Conservation (phyloP, 495 filamentous ascomycete species). For the Penicillium lividum region DNA sequence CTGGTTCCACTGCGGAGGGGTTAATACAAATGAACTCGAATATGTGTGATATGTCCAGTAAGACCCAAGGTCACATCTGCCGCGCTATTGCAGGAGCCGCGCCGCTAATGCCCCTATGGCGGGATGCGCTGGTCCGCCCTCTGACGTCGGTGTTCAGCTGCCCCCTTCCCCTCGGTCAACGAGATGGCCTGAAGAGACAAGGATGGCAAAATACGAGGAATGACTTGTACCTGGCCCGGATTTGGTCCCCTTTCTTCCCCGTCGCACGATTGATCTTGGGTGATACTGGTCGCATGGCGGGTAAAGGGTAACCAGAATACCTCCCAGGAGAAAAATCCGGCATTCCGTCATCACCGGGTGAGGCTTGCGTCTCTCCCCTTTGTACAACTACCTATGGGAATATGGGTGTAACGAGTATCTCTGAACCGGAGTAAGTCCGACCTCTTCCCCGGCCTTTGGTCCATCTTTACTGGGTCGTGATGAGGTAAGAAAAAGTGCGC, state of each 20-base stretch:
- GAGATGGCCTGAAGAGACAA: background rate
- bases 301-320: slow-evolving; percentile 1
- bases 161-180: background rate
- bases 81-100: slow-evolving; percentile 34
- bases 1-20: background rate
- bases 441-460: background rate
- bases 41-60: slow-evolving; percentile 30
- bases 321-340: slow-evolving; percentile 13
- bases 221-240: background rate
- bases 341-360: slow-evolving; percentile 8
- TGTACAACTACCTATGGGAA: background rate
- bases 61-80: slow-evolving; percentile 22
- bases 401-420: slow-evolving; percentile 3
- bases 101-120: slow-evolving; percentile 30
- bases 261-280: slow-evolving; percentile 1
- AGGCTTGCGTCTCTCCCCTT: background rate
- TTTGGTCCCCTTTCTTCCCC: slow-evolving; percentile 2
- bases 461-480: background rate
- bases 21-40: background rate
- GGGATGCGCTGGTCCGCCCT: slow-evolving; percentile 28
- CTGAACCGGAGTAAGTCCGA: slow-evolving; percentile 8
- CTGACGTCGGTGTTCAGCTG: slow-evolving; percentile 36
- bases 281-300: slow-evolving; percentile 28
- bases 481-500: slow-evolving; percentile 4
- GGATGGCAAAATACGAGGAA: slow-evolving; percentile 16